Base-by-base conservation (phyloP, 1,284 basidiomycete species). In the Takashimella koratensis region DNA sequence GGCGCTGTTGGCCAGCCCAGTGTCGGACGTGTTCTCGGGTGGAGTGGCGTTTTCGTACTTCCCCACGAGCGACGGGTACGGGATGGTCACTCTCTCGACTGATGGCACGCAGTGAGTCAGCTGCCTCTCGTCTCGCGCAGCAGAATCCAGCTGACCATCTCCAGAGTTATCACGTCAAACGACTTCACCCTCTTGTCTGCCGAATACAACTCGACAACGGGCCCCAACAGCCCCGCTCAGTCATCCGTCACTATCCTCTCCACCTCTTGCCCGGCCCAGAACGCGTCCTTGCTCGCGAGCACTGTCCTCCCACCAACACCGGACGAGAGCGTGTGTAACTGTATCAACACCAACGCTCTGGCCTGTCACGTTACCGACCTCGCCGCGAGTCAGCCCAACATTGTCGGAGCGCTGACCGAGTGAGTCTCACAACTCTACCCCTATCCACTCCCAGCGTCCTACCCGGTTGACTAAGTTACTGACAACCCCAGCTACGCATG, bases 21-120 rank as follows among this genome's bases (percentile, higher is more conserved):
- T 92, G 81, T 82, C 85, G 11, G 75, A 85, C 58, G 84, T 86
- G 47, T 95, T 88, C 83, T 91, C 88, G 25, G 92, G 91, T 54
- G 92, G 88, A 47, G 68, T 96, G 42, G 92, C 92, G 1, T 95
- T 94, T 77, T 68, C 64, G 39, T 78, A 77, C 58, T 92, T 94
- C 81, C 85, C 87, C 2, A 88, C 88, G 6, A 59, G 70, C 20
- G 86, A 87, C 48, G 79, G 87, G 63, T 96, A 90, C 62, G 92
- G 90, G 19, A 88, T 95, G 80, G 86, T 90, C 58, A 86, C 80
- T 20, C 81, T 95, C 59, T 84, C 83, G 0, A 11, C 51, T 10
- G 63, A 72, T 50, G 73, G 73, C 27, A 56, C 62, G 42, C 62
- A 52, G 70, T 73, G 56, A 64, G 70, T 67, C 30, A 36, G 16